A percentile compares a stretch with the other conserved stretches of the same genome.
These are phyloP conservation scores for Phytophthora constricta DNA, from an alignment of 352 stramenopile genomes.

Conservation along the genomic window DNA sequence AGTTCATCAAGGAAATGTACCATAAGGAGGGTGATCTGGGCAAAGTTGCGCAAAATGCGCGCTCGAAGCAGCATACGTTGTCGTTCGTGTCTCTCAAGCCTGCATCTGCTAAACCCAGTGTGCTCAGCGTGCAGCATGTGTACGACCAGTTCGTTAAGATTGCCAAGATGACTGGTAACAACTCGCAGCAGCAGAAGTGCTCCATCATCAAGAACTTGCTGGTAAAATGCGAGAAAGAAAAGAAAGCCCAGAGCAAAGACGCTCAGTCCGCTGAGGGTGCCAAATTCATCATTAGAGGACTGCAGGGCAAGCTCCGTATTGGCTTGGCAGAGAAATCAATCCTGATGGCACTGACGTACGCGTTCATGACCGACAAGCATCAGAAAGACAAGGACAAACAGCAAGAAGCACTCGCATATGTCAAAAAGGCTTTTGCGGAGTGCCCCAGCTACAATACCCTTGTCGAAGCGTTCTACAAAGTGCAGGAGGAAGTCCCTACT, in stretches of 20 bases:
- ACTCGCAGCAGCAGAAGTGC: slow-evolving; percentile 97
- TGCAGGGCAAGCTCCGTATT: slow-evolving; percentile 99
- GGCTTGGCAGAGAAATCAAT: slow-evolving; percentile 98
- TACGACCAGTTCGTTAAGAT: slow-evolving; percentile 94
- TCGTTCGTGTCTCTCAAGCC: slow-evolving; percentile 82
- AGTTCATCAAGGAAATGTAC: slow-evolving; percentile 96
- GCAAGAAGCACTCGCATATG: slow-evolving; percentile 88
- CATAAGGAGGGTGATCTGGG: slow-evolving; percentile 97
- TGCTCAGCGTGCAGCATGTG: slow-evolving; percentile 88
- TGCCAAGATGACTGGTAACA: slow-evolving; percentile 94
- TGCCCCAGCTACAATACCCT: slow-evolving; percentile 97
- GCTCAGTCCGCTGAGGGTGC: slow-evolving; percentile 83
- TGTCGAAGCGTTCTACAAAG: slow-evolving; percentile 86
- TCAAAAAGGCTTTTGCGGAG: slow-evolving; percentile 99
- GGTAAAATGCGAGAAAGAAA: slow-evolving; percentile 90
- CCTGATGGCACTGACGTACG: slow-evolving; percentile 96
- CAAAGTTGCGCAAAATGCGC: slow-evolving; percentile 94
- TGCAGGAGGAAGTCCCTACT: slow-evolving; percentile 50
- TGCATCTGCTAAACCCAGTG: slow-evolving; percentile 52
- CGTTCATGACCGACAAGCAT: slow-evolving; percentile 91
- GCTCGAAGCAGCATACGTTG: slow-evolving; percentile 94
- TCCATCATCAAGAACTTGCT: slow-evolving; percentile 97
- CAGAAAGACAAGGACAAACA: slow-evolving; percentile 86
- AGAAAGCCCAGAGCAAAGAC: slow-evolving; percentile 56
- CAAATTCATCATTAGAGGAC: slow-evolving; percentile 98